Base-by-base conservation (phyloP, 1,284 basidiomycete species). In the Athelia psychrophila region DNA sequence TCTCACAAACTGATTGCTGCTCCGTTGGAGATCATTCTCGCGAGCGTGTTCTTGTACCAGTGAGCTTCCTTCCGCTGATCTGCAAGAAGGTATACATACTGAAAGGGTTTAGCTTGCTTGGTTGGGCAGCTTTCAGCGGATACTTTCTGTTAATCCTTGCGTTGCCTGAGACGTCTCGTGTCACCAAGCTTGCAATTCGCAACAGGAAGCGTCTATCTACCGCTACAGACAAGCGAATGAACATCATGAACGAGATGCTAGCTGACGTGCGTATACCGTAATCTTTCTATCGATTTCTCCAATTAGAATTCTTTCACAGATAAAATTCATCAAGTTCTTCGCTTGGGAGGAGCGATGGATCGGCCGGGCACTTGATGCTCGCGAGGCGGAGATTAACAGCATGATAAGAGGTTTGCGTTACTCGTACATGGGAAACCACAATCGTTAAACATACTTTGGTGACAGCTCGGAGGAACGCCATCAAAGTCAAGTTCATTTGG, bases 291-390 rank as follows among this genome's bases (percentile, higher is more conserved):
- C 32, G 19, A 16, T 36, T 19, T 20, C 6, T 13, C 13, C 27
- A 32, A 38, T 30, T 36, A 24, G 42, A 6, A 42, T 45, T 42
- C 25, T 22, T 30, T n/a, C 50, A 36, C 57, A 82, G 71, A 74
- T 90, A 56, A 91, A 90, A 61, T 91, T 93, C 62, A 88, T 94
- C 74, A 94, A 94, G 61, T 90, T 92, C 70, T 91, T 91, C 56
- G 88, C 88, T 3, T 91, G 89, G 89, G 88, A 91, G 60, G 79
- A 84, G 33, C 74, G 78, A 12, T 92, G 88, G 89, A 85, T 90
- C 47, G 64, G 77, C 18, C 74, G 81, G 1, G 75, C 74, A 0
- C 66, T 88, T 59, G 78, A 80, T 25, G 78, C 81, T 6, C 75
- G 87, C 50, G 77, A 75, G 45, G 67, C 70, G 18, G 88, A 91